These are phyloP conservation scores for Crepidotus variabilis DNA, from an alignment of 768 basidiomycete genomes.

Conservation along the genomic window DNA sequence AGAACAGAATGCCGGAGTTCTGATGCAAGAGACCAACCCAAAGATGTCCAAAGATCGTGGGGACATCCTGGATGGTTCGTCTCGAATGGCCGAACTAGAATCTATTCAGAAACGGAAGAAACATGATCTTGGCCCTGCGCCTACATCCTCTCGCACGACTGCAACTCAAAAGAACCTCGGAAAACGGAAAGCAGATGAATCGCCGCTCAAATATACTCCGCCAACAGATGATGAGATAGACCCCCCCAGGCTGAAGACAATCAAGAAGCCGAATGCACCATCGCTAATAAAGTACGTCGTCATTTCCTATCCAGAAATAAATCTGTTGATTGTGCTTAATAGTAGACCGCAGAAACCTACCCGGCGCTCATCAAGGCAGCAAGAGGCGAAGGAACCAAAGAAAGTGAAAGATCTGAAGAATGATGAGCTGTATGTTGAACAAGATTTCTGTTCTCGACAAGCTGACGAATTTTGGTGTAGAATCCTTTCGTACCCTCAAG, in stretches of 20 bases:
- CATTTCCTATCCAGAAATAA: too few relatives aligned
- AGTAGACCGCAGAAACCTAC: not conserved
- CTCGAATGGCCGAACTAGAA: conserved; percentile 18
- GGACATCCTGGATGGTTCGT: not conserved
- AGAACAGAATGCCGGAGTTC: not conserved
- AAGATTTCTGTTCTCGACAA: not conserved
- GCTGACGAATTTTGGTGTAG: conserved; percentile 30
- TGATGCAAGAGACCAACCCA: not conserved
- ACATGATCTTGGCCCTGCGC: conserved; percentile 8
- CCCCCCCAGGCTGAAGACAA: not conserved
- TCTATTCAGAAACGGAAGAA: conserved; percentile 12
- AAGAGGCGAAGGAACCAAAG: not conserved
- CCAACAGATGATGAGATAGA: not conserved
- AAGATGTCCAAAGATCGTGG: conserved; percentile 27
- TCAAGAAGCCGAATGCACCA: not conserved
- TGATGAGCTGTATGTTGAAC: too few relatives aligned
- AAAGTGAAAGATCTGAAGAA: too few relatives aligned
- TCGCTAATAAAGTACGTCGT: not conserved
- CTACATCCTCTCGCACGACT: not conserved
- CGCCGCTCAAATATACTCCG: not conserved
- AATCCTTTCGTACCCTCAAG: conserved; percentile 73
- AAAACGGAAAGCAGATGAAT: not conserved
- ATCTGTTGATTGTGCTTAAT: too few relatives aligned
- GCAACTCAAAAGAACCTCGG: not conserved
- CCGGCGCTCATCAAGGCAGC: not conserved